Evolutionary conservation across 352 stramenopile genomes (phyloP).

Genomic region (Globisporangium alternatum): DNA sequence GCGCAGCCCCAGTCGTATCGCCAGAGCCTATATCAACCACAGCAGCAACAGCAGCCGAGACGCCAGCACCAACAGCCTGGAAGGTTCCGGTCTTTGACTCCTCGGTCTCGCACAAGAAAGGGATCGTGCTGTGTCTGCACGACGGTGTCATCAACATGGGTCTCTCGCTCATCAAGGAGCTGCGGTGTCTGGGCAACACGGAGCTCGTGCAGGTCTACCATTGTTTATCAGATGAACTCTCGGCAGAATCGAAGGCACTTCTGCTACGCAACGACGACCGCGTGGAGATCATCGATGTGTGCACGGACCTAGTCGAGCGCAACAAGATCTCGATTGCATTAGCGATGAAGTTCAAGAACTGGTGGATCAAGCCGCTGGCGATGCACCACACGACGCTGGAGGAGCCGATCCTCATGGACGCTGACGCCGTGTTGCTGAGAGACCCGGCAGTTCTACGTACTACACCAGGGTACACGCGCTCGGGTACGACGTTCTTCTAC

Average conservation of each 20-base stretch:
- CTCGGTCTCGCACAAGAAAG: slow-evolving; percentile 13
- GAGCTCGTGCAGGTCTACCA: slow-evolving; percentile 58
- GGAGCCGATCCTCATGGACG: slow-evolving; percentile 47
- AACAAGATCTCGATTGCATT: not conserved
- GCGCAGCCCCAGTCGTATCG: not conserved
- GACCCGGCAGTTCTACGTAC: slow-evolving; percentile 40
- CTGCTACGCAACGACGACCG: slow-evolving; percentile 32
- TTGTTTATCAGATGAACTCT: slow-evolving; percentile 43
- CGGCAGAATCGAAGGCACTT: slow-evolving; percentile 26
- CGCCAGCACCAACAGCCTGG: not conserved
- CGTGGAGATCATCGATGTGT: slow-evolving; percentile 50
- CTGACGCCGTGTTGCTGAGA: slow-evolving; percentile 46
- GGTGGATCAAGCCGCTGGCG: slow-evolving; percentile 64
- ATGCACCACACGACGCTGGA: slow-evolving; percentile 47
- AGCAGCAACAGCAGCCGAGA: not conserved
- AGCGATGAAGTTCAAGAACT: slow-evolving; percentile 44
- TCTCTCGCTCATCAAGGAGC: slow-evolving; percentile 45
- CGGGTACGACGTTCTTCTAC: slow-evolving; percentile 64
- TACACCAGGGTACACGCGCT: slow-evolving; percentile 35
- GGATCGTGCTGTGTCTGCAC: slow-evolving; percentile 41
- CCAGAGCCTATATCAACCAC: not conserved
- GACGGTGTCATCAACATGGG: slow-evolving; percentile 39
- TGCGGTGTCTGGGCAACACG: slow-evolving; percentile 45
- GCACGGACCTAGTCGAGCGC: slow-evolving; percentile 20
- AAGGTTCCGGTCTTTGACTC: slow-evolving; percentile 1